Evolutionary conservation across 2,329 filamentous ascomycete species (phyloP), one percentile per base, ranked within the genome.

Genomic region (Cercospora zeae-maydis): DNA sequence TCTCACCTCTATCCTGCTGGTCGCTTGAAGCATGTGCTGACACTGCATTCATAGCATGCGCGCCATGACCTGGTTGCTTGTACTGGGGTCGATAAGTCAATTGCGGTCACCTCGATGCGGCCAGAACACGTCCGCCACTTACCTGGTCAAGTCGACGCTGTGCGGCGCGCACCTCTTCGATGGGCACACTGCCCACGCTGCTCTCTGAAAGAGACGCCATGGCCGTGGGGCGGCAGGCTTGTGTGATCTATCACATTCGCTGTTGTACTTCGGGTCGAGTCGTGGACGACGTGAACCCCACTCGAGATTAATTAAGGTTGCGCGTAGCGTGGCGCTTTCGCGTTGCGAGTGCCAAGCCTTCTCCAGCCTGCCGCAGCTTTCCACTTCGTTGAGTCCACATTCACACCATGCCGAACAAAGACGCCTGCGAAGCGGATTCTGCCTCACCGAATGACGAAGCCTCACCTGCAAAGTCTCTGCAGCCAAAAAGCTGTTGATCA

Each of bases 51-150:
- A 24, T 33, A 31, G 30, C 30, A 45, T 56, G 54, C 31, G 61
- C 37, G 63, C 60, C 62, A 49, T 61, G 61, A 59, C 62, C 59
- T 61, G 63, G 63, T 67, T 67, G 61, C 51, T 61, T 51, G 66
- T 71, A 66, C 72, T 71, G 66, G 70, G 69, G 64, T 71, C 39
- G 54, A 68, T 64, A 68, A 68, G 70, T 73, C 69, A 74, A 66
- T 62, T 45, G 45, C 57, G 55, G 62, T 49, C 45, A 16, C 51
- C 58, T 33, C 51, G 31, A 49, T 47, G 47, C 37, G 37, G 58
- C 39, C 33, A 13, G n/a, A 31, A 34, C 9, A 34, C 21, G 14
- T 36, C 47, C 16, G 19, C 58, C 47, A 67, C 66, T 63, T 37
- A 72, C 69, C 63, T 69, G 56, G 37, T 69, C 52, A 24, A 72